Conservation (phyloP, 208 protist genomes). For the Acanthamoeba royreba region DNA sequence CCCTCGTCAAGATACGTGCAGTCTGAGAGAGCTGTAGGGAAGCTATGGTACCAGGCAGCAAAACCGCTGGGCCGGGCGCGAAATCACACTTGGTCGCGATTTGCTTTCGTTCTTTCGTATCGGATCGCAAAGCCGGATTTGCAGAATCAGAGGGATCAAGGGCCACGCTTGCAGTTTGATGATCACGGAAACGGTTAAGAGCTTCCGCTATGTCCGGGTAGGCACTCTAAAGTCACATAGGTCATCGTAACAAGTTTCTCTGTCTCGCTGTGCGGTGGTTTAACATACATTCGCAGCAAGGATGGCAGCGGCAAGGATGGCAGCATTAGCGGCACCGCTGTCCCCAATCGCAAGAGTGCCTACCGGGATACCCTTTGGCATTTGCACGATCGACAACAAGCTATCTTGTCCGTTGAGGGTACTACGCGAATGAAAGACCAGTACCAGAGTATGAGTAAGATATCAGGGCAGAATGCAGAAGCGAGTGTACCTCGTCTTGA, state of each 20-base stretch:
- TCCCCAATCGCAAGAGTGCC: slow-evolving; percentile 83
- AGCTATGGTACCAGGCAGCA: too few species aligned
- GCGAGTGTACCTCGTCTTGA: slow-evolving; percentile 52
- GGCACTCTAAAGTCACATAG: neutral
- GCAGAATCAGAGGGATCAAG: slow-evolving; percentile 27
- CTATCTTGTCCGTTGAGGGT: slow-evolving; percentile 65
- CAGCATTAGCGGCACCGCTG: slow-evolving; percentile 79
- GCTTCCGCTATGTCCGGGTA: slow-evolving; percentile 35
- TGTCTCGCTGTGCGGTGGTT: too few species aligned
- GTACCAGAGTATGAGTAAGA: slow-evolving; percentile 13
- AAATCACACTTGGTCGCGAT: too few species aligned
- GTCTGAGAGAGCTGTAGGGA: too few species aligned
- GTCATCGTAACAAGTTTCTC: too few species aligned
- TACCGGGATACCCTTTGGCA: slow-evolving; percentile 83
- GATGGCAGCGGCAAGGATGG: slow-evolving; percentile 71
- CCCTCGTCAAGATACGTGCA: neutral
- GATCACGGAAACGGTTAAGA: slow-evolving; percentile 50
- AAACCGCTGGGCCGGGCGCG: too few species aligned
- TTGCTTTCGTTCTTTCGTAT: too few species aligned
- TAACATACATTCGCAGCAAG: neutral
- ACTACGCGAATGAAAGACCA: neutral
- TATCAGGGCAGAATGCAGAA: neutral
- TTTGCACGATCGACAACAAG: slow-evolving; percentile 80
- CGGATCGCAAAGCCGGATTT: too few species aligned
- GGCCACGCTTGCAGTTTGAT: slow-evolving; percentile 61